Conservation (phyloP, 371 early-diverging fungal species). For the Capniomyces stellatus region DNA sequence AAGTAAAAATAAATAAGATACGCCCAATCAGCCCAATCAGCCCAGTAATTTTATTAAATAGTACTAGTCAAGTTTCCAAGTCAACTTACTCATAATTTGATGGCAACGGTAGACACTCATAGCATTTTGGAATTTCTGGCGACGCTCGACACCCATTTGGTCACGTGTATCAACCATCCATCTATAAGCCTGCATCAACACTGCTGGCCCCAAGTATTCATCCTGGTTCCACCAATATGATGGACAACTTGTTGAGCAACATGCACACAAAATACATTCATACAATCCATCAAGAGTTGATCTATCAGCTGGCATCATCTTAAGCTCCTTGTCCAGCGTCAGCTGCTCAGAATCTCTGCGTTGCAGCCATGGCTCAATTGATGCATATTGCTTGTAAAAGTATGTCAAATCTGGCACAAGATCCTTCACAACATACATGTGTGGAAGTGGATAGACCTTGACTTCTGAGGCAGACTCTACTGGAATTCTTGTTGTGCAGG, state of each 20-base stretch:
- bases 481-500: slow-evolving; percentile 78
- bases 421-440: slow-evolving; percentile 81
- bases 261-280: slow-evolving; percentile 95
- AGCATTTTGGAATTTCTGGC: slow-evolving; percentile 77
- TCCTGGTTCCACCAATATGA: slow-evolving; percentile 95
- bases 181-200: slow-evolving; percentile 91
- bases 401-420: slow-evolving; percentile 81
- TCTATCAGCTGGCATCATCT: slow-evolving; percentile 80
- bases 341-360: slow-evolving; percentile 35
- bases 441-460: slow-evolving; percentile 92
- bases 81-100: slow-evolving; percentile 98
- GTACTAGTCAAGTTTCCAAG: too few relatives aligned
- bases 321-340: slow-evolving; percentile 56
- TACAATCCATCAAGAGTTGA: slow-evolving; percentile 93
- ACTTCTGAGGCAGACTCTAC: slow-evolving; percentile 31
- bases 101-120: slow-evolving; percentile 95
- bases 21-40: too few relatives aligned
- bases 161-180: slow-evolving; percentile 97
- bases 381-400: slow-evolving; percentile 93
- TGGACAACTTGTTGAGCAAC: slow-evolving; percentile 92
- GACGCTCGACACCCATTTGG: slow-evolving; percentile 73
- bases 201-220: slow-evolving; percentile 88
- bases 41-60: too few relatives aligned
- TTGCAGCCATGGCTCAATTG: slow-evolving; percentile 86
- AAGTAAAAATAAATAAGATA: too few relatives aligned